phyloP scores from a whole-genome alignment of 140 eudicot genomes.

The Stevia rebaudiana region DNA sequence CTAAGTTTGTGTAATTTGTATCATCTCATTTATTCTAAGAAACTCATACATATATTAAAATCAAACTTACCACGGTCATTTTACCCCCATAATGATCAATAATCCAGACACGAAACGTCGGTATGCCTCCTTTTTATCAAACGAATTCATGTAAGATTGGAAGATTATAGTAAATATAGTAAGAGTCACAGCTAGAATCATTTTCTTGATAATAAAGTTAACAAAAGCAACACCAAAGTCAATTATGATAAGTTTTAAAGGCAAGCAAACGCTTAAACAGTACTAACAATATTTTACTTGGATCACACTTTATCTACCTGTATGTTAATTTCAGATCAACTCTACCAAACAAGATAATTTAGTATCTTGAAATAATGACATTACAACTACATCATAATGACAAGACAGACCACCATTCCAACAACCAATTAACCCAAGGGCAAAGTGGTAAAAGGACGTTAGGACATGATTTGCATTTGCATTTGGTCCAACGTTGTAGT shows the following conservation, averaged over 20 bases:
- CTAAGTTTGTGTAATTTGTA: too few relatives aligned
- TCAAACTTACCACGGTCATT: too few relatives aligned
- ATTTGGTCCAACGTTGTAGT: slow-evolving; percentile 14
- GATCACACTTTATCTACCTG: slow-evolving; percentile 2
- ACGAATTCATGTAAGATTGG: too few relatives aligned
- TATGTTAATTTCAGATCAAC: slow-evolving; percentile 6
- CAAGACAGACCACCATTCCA: slow-evolving; percentile 7
- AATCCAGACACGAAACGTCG: too few relatives aligned
- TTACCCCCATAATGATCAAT: too few relatives aligned
- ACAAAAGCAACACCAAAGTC: slow-evolving; percentile 20
- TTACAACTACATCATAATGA: slow-evolving; percentile 16
- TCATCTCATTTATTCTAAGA: too few relatives aligned
- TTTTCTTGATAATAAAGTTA: slow-evolving; percentile 19
- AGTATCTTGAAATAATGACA: slow-evolving; percentile 7
- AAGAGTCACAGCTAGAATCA: not conserved
- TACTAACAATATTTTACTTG: slow-evolving; percentile 21
- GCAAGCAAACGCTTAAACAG: slow-evolving; percentile 24
- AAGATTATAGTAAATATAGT: too few relatives aligned
- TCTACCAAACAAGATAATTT: slow-evolving; percentile 18
- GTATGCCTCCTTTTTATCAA: too few relatives aligned
- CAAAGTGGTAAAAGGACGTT: slow-evolving; percentile 27
- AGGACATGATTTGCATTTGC: slow-evolving; percentile 1
- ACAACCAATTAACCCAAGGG: slow-evolving; percentile 22
- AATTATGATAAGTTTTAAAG: slow-evolving; percentile 21
- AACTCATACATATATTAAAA: too few relatives aligned